Percentiles rank a stretch among this genome's conserved stretches.
Conservation (phyloP, 371 early-diverging fungal species). For the Fennellomyces sp. region DNA sequence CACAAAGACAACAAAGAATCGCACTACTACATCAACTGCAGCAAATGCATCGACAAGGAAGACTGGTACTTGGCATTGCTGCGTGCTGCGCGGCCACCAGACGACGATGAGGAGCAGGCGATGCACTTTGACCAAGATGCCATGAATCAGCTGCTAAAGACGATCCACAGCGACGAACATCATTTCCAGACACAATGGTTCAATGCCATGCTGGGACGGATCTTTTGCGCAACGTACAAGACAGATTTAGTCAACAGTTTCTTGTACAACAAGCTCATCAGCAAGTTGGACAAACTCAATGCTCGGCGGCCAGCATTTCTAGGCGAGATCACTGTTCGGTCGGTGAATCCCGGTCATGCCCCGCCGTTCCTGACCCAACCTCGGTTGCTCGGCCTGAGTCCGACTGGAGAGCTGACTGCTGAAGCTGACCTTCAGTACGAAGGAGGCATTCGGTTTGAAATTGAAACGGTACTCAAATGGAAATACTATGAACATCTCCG, state of each 20-base stretch:
- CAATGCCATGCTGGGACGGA: slow-evolving; percentile 85
- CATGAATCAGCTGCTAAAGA: slow-evolving; percentile 56
- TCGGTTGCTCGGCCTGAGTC: slow-evolving; percentile 64
- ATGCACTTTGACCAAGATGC: slow-evolving; percentile 58
- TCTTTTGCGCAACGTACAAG: slow-evolving; percentile 73
- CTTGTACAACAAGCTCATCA: slow-evolving; percentile 67
- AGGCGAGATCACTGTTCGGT: slow-evolving; percentile 81
- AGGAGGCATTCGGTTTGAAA: slow-evolving; percentile 75
- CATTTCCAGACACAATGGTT: slow-evolving; percentile 83
- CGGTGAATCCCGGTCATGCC: slow-evolving; percentile 78
- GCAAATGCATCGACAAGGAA: slow-evolving; percentile 79
- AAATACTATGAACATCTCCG: slow-evolving; percentile 55
- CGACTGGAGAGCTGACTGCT: slow-evolving; percentile 72
- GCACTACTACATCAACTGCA: slow-evolving; percentile 59
- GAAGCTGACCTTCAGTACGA: slow-evolving; percentile 81
- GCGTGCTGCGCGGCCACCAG: not conserved
- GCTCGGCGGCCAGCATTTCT: slow-evolving; percentile 76
- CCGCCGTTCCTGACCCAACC: slow-evolving; percentile 84
- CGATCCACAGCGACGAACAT: slow-evolving; percentile 64
- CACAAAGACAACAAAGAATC: slow-evolving; percentile 3
- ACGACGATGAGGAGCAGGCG: slow-evolving; percentile 26
- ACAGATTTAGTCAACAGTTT: slow-evolving; percentile 63
- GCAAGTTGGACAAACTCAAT: slow-evolving; percentile 68
- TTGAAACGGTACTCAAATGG: slow-evolving; percentile 68
- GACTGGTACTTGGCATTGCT: slow-evolving; percentile 80